Conservation (phyloP, 345 rosid genomes). For the Populus pruinosa region DNA sequence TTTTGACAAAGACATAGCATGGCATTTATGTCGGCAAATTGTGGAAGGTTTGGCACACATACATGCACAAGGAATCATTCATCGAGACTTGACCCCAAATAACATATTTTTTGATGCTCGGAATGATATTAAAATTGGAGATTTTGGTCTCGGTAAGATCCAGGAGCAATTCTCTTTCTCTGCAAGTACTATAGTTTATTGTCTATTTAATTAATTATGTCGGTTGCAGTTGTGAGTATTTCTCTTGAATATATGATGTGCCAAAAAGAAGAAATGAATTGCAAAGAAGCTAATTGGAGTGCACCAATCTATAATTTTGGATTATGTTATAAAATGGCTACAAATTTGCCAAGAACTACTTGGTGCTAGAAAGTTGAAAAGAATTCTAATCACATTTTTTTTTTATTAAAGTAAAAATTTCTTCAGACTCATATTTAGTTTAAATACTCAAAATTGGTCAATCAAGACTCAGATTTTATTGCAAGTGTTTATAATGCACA, state of each 20-base stretch:
- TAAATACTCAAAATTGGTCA: too few species aligned
- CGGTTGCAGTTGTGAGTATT: background rate
- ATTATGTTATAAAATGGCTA: background rate
- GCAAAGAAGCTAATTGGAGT: background rate
- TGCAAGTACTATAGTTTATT: background rate
- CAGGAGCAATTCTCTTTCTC: slow-evolving; percentile 10
- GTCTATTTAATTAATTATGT: background rate
- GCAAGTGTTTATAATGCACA: too few species aligned
- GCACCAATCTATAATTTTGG: background rate
- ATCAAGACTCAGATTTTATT: too few species aligned
- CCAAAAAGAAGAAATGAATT: background rate
- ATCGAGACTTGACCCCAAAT: slow-evolving; percentile 90
- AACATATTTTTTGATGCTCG: slow-evolving; percentile 97
- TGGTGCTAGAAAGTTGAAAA: background rate
- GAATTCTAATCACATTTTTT: background rate
- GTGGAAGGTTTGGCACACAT: slow-evolving; percentile 95
- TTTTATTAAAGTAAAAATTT: too few species aligned
- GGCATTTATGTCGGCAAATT: slow-evolving; percentile 91
- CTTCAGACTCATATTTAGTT: too few species aligned
- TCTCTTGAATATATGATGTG: background rate
- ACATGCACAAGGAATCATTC: slow-evolving; percentile 97
- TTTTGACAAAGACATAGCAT: slow-evolving; percentile 73
- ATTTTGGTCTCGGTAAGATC: slow-evolving; percentile 88
- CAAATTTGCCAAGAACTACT: background rate
- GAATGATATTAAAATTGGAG: slow-evolving; percentile 89